Base-by-base conservation (phyloP, 2,329 filamentous ascomycete species). In the Fonsecaea pedrosoi region DNA sequence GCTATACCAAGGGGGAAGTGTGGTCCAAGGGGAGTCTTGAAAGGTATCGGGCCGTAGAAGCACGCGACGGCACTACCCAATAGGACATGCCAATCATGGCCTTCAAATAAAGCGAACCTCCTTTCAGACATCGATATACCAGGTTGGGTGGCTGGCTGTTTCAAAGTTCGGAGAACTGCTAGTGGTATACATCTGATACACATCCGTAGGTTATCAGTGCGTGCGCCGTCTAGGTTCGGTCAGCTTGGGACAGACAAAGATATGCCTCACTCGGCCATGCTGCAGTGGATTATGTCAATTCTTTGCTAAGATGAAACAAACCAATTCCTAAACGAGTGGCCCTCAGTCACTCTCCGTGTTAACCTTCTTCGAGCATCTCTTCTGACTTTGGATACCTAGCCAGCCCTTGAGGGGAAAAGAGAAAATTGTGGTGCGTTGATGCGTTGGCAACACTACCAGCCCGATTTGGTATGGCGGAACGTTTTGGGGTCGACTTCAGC, bases 21-120 rank as follows among this genome's bases (percentile, higher is more conserved):
- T 77, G 79, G 69, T 74, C 77, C 8, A 73, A 74, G 4, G 78
- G 78, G 48, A 75, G 74, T 15, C 65, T 77, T 60, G 71, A 75
- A 54, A 75, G 79, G 55, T 60, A 48, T 15, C 50, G 38, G 48
- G 53, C 30, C 18, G 25, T 61, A 53, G 15, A 4, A 13, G 53
- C 34, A 32, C 34, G 54, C 34, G 57, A 45, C 12, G 60, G 32
- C 15, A 34, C 45, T 25, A 30, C 32, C 65, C 32, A 67, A 53
- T 57, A 60, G 34, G 30, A 34, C 37, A 12, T 30, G 34, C 25
- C 35, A 35, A 40, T 8, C 37, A 12, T 45, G 6, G 18, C 18
- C 13, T 25, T 34, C 34, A 48, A 10, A 40, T 35, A 32, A 13
- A 56, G 21, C 3, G 18, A 13, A 35, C 18, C 18, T 50, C 45